Evolutionary conservation across 805 yeast species (phyloP).

Genomic region (Metschnikowia proteae): DNA sequence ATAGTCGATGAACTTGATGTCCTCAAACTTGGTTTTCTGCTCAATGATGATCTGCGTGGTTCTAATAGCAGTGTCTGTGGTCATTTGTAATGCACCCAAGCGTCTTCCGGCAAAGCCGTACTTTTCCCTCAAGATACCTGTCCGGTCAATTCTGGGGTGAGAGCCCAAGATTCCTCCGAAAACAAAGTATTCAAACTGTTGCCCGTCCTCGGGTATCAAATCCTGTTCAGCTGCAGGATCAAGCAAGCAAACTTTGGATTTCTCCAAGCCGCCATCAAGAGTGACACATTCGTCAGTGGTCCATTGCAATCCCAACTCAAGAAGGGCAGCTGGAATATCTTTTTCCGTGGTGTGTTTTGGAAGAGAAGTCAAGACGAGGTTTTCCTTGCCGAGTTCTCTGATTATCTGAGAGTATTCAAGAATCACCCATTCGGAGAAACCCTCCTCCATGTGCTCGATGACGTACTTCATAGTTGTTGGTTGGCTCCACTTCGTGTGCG

Average conservation of each 20-base stretch:
- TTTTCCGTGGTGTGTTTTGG: slow-evolving; percentile 56
- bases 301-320: slow-evolving; percentile 70
- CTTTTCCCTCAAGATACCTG: slow-evolving; percentile 76
- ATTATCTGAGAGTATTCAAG: slow-evolving; percentile 83
- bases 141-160: slow-evolving; percentile 90
- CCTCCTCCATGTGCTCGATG: slow-evolving; percentile 96
- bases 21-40: slow-evolving; percentile 53
- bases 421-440: slow-evolving; percentile 93
- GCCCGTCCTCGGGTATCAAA: slow-evolving; percentile 64
- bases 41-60: slow-evolving; percentile 81
- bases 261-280: slow-evolving; percentile 43
- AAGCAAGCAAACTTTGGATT: slow-evolving; percentile 66
- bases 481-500: neutral
- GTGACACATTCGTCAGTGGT: slow-evolving; percentile 68
- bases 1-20: slow-evolving; percentile 82
- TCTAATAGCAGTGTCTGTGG: slow-evolving; percentile 95
- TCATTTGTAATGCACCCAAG: slow-evolving; percentile 87
- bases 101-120: slow-evolving; percentile 86
- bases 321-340: slow-evolving; percentile 61
- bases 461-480: slow-evolving; percentile 67
- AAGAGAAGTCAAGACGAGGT: slow-evolving; percentile 72
- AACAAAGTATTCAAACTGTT: slow-evolving; percentile 76
- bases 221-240: slow-evolving; percentile 85
- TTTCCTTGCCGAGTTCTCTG: slow-evolving; percentile 74
- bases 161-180: slow-evolving; percentile 97